Conservation (phyloP, 1,284 basidiomycete species). For the Afroboletus lepidellus region DNA sequence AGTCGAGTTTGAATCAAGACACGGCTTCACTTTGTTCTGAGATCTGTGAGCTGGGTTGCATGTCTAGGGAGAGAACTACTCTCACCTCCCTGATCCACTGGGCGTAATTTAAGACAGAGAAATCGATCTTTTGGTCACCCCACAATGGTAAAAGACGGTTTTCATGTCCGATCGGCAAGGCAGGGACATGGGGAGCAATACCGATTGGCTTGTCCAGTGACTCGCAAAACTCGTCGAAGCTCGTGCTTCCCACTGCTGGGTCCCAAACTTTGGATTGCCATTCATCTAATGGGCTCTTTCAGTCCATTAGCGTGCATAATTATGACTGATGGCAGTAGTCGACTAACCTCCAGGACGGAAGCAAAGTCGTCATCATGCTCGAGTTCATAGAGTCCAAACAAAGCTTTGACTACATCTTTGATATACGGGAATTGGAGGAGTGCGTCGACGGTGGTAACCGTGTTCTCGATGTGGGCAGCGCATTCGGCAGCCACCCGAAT, state of each 20-base stretch:
- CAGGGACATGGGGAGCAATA: slow-evolving; percentile 25
- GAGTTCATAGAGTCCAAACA: slow-evolving; percentile 73
- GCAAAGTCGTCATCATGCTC: slow-evolving; percentile 79
- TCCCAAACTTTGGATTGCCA: slow-evolving; percentile 81
- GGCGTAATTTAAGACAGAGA: slow-evolving; percentile 73
- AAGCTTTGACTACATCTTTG: slow-evolving; percentile 53
- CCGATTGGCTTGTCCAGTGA: slow-evolving; percentile 51
- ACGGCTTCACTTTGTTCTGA: slow-evolving; percentile 61
- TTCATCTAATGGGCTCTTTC: slow-evolving; percentile 43
- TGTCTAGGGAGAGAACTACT: background rate
- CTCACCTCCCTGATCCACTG: slow-evolving; percentile 69
- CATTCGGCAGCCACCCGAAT: slow-evolving; percentile 82
- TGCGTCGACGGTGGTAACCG: slow-evolving; percentile 62
- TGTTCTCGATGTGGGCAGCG: slow-evolving; percentile 63
- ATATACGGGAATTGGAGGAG: slow-evolving; percentile 51
- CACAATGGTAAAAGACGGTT: slow-evolving; percentile 44
- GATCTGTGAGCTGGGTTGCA: background rate
- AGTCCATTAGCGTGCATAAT: slow-evolving; percentile 1
- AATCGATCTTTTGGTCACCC: slow-evolving; percentile 47
- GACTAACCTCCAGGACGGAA: slow-evolving; percentile 57
- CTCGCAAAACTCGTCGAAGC: slow-evolving; percentile 73
- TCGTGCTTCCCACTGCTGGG: slow-evolving; percentile 57
- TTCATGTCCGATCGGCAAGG: slow-evolving; percentile 43
- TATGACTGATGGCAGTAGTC: background rate
- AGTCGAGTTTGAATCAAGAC: slow-evolving; percentile 46